Evolutionary conservation across 2,329 filamentous ascomycete species (phyloP).

Genomic region (Chrysoporthe cubensis): DNA sequence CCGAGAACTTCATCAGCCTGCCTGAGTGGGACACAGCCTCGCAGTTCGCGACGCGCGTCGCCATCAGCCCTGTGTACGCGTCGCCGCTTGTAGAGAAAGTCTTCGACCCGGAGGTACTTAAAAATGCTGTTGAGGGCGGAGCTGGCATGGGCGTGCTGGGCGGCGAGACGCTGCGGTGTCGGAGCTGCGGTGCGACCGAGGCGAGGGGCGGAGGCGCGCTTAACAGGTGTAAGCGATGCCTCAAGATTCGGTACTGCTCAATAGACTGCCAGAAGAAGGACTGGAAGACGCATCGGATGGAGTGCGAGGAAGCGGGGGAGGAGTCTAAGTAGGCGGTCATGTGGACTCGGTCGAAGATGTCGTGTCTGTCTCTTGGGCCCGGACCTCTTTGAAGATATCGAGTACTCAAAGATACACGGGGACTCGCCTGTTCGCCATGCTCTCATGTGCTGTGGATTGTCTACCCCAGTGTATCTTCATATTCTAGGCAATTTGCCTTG

Average conservation of each 20-base stretch:
- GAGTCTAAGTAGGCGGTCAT: conserved; percentile 18
- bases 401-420: no score
- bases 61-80: conserved; percentile 60
- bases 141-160: neutral
- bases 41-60: conserved; percentile 55
- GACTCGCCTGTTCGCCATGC: no score
- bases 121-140: neutral
- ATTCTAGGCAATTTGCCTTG: no score
- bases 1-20: conserved; percentile 43
- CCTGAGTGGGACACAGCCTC: conserved; percentile 49
- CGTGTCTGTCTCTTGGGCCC: neutral
- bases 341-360: conserved; percentile 62
- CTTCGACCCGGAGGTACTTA: neutral
- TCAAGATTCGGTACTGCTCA: conserved; percentile 54
- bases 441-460: no score
- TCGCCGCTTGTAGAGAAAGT: conserved; percentile 47
- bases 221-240: conserved; percentile 51
- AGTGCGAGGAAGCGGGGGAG: conserved; percentile 40
- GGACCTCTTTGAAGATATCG: no score
- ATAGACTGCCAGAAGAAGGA: conserved; percentile 56
- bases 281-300: conserved; percentile 55
- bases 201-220: conserved; percentile 39
- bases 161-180: conserved; percentile 34
- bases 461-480: no score
- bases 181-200: conserved; percentile 42